Base-by-base conservation (phyloP, 768 basidiomycete genomes). In the Heimioporus sp. region DNA sequence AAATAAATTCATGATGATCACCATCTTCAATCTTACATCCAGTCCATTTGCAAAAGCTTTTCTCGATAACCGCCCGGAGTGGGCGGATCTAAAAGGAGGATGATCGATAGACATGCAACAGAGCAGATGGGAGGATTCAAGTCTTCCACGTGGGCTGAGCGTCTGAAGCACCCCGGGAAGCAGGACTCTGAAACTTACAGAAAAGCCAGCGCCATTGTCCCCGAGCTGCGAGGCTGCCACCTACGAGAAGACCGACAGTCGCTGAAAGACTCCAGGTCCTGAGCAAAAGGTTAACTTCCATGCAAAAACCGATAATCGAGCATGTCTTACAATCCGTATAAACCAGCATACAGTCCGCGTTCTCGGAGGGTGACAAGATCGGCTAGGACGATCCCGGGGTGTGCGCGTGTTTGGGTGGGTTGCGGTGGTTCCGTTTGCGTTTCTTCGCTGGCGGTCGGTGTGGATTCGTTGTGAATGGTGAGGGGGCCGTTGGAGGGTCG, bases 311-410 rank as follows among this genome's bases (percentile, higher is more conserved):
- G n/a, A n/a, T n/a, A n/a, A n/a, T n/a, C n/a, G n/a, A n/a, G n/a
- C n/a, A n/a, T n/a, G n/a, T n/a, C n/a, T n/a, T n/a, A n/a, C n/a
- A n/a, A n/a, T n/a, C n/a, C 56, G 43, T 51, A 60, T 30, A 74
- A 30, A 19, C 68, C 69, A 2, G 65, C 56, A 34, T 70, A 75
- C 7, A 59, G 30, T 9, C 76, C 76, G 7, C 76, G 71, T 49
- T 76, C 72, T n/a, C 64, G 59, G 10, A 78, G 67, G 13, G 76
- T 67, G 8, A 77, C 71, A 8, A 78, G 59, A 57, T 78, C 76
- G n/a, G 72, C 68, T 2, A 74, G 54, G 43, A 77, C 60, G 52
- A 77, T 73, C 39, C 73, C 69, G 4, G 70, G 24, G 24, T 5
- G 24, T 24, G 24, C 24, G 24, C 24, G 24, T 24, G 24, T 24